phyloP scores from a whole-genome alignment of 352 stramenopile species.

The Elongisporangium anandrum region DNA sequence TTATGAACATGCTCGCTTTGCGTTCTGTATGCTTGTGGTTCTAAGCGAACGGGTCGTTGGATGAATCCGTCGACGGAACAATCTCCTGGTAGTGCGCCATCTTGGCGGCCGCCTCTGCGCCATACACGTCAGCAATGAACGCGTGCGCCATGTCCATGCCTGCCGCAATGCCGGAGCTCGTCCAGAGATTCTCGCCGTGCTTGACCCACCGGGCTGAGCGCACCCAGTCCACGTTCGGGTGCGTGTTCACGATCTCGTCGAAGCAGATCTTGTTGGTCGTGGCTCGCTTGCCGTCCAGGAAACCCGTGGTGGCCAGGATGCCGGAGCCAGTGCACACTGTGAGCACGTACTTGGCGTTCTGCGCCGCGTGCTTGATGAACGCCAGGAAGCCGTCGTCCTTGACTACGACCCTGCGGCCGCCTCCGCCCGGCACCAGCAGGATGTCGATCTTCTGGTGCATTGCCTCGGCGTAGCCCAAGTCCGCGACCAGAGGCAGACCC shows the following conservation, averaged over 20 bases:
- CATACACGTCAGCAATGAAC: conserved; percentile 28
- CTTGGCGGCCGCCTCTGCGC: conserved; percentile 14
- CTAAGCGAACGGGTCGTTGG: conserved; percentile 40
- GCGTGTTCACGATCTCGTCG: conserved; percentile 19
- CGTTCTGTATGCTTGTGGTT: background rate
- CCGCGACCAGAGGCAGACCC: conserved; percentile 33
- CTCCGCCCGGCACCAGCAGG: conserved; percentile 35
- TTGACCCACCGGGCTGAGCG: conserved; percentile 55
- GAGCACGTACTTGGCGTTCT: conserved; percentile 30
- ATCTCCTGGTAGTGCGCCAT: conserved; percentile 41
- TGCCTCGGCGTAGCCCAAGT: conserved; percentile 19
- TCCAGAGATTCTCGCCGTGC: conserved; percentile 51
- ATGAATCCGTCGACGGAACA: conserved; percentile 23
- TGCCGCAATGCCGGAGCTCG: conserved; percentile 53
- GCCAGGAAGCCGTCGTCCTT: conserved; percentile 31
- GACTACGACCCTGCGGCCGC: conserved; percentile 21
- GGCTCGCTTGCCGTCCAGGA: conserved; percentile 35
- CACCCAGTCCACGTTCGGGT: conserved; percentile 43
- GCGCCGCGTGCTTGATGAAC: conserved; percentile 27
- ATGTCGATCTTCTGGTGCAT: conserved; percentile 32
- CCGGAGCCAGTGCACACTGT: conserved; percentile 52
- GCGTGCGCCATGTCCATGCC: conserved; percentile 61
- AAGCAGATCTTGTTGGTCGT: conserved; percentile 70
- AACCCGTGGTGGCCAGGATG: conserved; percentile 35
- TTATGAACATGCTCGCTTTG: background rate